Conservation (phyloP, 1,284 basidiomycete genomes). For the Rhodotorula mucilaginosa region DNA sequence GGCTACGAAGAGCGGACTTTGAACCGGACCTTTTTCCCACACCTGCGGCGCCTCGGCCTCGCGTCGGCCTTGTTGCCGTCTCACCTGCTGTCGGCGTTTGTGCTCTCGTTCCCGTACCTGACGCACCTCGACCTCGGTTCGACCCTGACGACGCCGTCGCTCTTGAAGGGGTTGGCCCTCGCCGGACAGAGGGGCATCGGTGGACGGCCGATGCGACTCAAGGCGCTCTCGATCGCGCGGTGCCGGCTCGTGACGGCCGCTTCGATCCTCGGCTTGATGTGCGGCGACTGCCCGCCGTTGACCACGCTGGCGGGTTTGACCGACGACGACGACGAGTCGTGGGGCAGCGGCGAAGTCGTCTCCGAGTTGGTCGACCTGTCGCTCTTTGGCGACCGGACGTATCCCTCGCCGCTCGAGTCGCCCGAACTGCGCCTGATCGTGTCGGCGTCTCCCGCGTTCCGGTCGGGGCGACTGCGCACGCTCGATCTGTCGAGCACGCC, state of each 20-base stretch:
- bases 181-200: slow-evolving; percentile 52
- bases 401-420: slow-evolving; percentile 70
- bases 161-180: slow-evolving; percentile 66
- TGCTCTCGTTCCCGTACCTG: slow-evolving; percentile 78
- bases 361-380: slow-evolving; percentile 51
- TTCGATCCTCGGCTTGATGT: slow-evolving; percentile 67
- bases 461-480: slow-evolving; percentile 71
- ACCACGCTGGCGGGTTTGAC: slow-evolving; percentile 31
- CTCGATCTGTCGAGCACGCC: slow-evolving; percentile 85
- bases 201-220: slow-evolving; percentile 55
- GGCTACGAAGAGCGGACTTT: slow-evolving; percentile 54
- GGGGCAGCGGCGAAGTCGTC: slow-evolving; percentile 38
- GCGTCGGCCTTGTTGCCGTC: slow-evolving; percentile 75
- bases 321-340: slow-evolving; percentile 31
- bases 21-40: slow-evolving; percentile 59
- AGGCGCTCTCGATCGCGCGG: slow-evolving; percentile 80
- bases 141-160: slow-evolving; percentile 71
- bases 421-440: slow-evolving; percentile 71
- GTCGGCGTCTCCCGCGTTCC: slow-evolving; percentile 74
- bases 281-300: slow-evolving; percentile 39
- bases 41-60: slow-evolving; percentile 76
- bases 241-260: slow-evolving; percentile 79
- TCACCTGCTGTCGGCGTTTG: slow-evolving; percentile 71
- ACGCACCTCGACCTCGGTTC: slow-evolving; percentile 73
- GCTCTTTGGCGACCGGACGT: slow-evolving; percentile 84